Evolutionary conservation across 208 protist genomes (phyloP), one percentile per base, ranked within the genome.

Genomic region (Acanthamoeba healyi): DNA sequence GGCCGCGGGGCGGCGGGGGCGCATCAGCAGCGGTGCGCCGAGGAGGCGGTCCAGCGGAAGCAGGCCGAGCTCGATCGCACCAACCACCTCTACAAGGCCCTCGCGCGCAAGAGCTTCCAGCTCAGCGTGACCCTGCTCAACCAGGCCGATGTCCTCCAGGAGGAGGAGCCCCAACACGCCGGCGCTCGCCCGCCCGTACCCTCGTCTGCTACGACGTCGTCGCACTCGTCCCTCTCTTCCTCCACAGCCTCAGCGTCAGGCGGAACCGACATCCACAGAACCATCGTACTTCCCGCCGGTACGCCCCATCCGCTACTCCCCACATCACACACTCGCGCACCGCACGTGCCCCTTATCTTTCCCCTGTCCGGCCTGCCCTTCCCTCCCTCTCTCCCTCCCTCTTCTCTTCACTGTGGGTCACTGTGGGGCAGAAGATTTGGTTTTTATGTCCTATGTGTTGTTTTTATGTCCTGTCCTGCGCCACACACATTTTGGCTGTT

Each of bases 21-120:
- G 19, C n/a, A 38, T 15, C 15, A 7, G 34, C n/a, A 38, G 38
- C 40, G 19, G 12, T 36, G 38, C 67, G 19, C 29, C 67, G 44
- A 56, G 42, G 74, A 84, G 26, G 44, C 44, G 26, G 74, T 56
- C 7, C 38, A 56, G 46, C 74, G 74, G 26, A 84, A 84, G 74
- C 74, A 84, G 74, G 42, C 42, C 74, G 74, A 84, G 74, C 38
- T 84, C 22, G 74, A 84, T 24, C 38, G 32, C 6, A 84, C 74
- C 26, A 84, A 84, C 74, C 74, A 84, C 17, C 74, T 84, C 74
- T 84, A 84, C 74, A 84, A 84, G 74, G 42, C 44, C 1, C 19
- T 84, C 26, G 74, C 74, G 0, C 74, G 74, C 10, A 84, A 84
- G 29, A 84, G 74, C 74, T 84, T 84, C 74, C 74, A 84, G 44